Evolutionary conservation across 306 rosid species (phyloP).

Genomic region (Rosa rugosa): DNA sequence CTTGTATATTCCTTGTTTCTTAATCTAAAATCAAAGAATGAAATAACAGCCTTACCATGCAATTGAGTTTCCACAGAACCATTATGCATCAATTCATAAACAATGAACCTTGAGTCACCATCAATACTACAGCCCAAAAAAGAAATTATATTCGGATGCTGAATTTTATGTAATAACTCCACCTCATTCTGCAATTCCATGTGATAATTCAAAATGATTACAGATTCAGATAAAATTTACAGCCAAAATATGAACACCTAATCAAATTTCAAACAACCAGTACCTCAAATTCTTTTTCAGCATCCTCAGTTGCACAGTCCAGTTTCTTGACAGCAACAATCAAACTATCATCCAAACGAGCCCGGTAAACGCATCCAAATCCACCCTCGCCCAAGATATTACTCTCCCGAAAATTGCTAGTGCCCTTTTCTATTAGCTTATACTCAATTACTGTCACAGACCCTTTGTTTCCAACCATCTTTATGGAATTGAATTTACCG

Average conservation of each 20-base stretch:
- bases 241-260: neutral
- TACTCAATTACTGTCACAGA: conserved; percentile 67
- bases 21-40: neutral
- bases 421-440: conserved; percentile 61
- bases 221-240: neutral
- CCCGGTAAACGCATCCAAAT: conserved; percentile 92
- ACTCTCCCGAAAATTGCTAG: conserved; percentile 59
- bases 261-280: neutral
- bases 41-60: conserved; percentile 60
- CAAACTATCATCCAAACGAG: conserved; percentile 63
- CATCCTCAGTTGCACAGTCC: conserved; percentile 55
- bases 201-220: conserved; percentile 2
- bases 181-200: conserved; percentile 83
- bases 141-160: conserved; percentile 75
- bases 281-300: conserved; percentile 83
- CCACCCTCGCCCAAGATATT: conserved; percentile 88
- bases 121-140: conserved; percentile 68
- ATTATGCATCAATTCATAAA: conserved; percentile 82
- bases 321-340: conserved; percentile 80
- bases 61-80: conserved; percentile 85
- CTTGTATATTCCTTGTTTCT: neutral
- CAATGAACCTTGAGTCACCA: conserved; percentile 54
- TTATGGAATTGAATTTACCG: conserved; percentile 55
- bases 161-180: conserved; percentile 65
- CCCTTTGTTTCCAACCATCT: conserved; percentile 55